A percentile compares a stretch with the other conserved stretches of the same genome.
Evolutionary conservation across 805 yeast genomes (phyloP).

Genomic region (Lachancea thermotolerans): DNA sequence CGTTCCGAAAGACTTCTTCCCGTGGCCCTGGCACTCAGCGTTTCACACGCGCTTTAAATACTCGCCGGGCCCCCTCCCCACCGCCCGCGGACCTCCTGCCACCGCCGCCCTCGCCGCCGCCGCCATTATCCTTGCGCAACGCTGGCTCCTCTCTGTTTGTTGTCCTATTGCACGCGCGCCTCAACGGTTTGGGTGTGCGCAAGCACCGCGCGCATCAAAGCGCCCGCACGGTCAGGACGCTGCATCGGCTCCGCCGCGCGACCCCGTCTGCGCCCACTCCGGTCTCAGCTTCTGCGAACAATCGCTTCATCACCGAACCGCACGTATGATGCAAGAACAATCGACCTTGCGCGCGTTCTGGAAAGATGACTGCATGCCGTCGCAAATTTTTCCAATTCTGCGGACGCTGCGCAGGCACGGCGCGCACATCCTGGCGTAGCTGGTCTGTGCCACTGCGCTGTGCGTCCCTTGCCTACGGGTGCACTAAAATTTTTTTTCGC

Average conservation of each 20-base stretch:
- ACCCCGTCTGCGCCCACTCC: neutral
- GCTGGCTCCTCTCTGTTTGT: neutral
- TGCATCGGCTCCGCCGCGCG: neutral
- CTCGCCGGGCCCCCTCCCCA: neutral
- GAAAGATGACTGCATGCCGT: neutral
- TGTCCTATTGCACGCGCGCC: neutral
- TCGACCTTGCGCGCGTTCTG: neutral
- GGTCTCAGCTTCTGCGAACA: neutral
- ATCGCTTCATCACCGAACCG: neutral
- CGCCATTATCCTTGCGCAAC: too few species aligned
- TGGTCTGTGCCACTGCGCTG: too few species aligned
- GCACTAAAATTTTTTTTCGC: too few species aligned
- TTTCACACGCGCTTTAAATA: neutral
- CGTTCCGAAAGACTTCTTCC: too few species aligned
- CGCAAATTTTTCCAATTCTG: too few species aligned
- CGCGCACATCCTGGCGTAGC: too few species aligned
- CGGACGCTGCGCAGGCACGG: too few species aligned
- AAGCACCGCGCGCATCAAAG: too few species aligned
- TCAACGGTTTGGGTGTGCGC: neutral
- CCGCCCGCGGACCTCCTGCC: neutral
- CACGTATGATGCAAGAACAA: neutral
- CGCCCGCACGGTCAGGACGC: neutral
- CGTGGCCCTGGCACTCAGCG: too few species aligned
- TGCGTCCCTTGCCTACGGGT: too few species aligned
- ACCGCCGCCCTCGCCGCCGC: neutral